These are phyloP conservation scores for Tephrocybe sp. DNA, from an alignment of 768 basidiomycete species.

Conservation along the genomic window DNA sequence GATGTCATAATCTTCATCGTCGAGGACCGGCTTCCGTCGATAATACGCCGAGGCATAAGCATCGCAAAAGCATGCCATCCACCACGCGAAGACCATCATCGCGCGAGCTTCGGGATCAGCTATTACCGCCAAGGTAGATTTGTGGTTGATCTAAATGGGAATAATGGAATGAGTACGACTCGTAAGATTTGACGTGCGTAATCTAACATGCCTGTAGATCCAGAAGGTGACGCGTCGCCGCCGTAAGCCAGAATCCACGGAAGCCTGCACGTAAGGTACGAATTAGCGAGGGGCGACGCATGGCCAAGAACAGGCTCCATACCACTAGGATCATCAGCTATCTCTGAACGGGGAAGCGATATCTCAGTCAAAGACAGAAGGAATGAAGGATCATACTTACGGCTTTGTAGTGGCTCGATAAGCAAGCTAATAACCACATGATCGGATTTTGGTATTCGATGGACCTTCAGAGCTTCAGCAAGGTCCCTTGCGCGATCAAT, in stretches of 20 bases:
- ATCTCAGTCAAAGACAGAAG: slow-evolving; percentile 11
- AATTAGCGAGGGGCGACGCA: background rate
- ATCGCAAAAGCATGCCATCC: slow-evolving; percentile 88
- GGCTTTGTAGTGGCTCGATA: slow-evolving; percentile 83
- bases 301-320: slow-evolving; percentile 19
- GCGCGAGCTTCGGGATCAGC: slow-evolving; percentile 74
- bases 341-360: slow-evolving; percentile 47
- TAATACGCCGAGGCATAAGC: slow-evolving; percentile 84
- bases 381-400: slow-evolving; percentile 53
- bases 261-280: slow-evolving; percentile 50
- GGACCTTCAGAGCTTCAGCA: slow-evolving; percentile 84
- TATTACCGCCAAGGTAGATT: slow-evolving; percentile 72
- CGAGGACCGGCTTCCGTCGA: slow-evolving; percentile 80
- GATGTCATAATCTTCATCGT: slow-evolving; percentile 88
- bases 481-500: slow-evolving; percentile 83
- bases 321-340: slow-evolving; percentile 73
- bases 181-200: slow-evolving; percentile 4
- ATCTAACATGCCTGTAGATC: slow-evolving; percentile 61
- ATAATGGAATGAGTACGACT: slow-evolving; percentile 6
- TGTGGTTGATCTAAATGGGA: slow-evolving; percentile 72
- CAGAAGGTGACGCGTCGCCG: slow-evolving; percentile 75
- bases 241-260: slow-evolving; percentile 82
- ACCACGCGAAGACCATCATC: slow-evolving; percentile 91
- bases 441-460: slow-evolving; percentile 75
- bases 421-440: slow-evolving; percentile 81